Conservation (phyloP, 2,329 filamentous ascomycete genomes). For the Lachnellula hyalina region DNA sequence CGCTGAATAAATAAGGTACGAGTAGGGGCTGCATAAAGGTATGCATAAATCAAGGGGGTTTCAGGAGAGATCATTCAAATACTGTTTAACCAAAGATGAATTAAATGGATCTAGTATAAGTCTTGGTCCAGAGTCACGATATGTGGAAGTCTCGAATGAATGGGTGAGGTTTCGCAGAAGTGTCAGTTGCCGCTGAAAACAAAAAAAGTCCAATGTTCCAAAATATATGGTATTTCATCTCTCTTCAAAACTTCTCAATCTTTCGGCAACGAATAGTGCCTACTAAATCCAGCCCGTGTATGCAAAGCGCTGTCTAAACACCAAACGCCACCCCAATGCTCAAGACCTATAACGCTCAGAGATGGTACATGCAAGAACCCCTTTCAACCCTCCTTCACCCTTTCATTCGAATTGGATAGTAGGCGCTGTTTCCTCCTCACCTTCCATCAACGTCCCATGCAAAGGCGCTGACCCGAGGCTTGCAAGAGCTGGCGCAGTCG, state of each 20-base stretch:
- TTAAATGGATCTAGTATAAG: too few species aligned
- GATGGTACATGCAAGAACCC: slow-evolving; percentile 18
- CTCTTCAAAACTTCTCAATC: neutral
- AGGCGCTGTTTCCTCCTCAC: slow-evolving; percentile 10
- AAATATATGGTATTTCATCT: slow-evolving; percentile 2
- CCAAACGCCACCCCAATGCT: slow-evolving; percentile 28
- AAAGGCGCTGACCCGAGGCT: slow-evolving; percentile 49
- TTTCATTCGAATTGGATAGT: slow-evolving; percentile 23
- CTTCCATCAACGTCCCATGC: slow-evolving; percentile 18
- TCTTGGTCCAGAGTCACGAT: too few species aligned
- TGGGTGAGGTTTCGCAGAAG: too few species aligned
- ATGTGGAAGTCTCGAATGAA: too few species aligned
- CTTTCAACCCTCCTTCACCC: neutral
- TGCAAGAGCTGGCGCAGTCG: slow-evolving; percentile 34
- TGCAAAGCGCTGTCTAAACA: slow-evolving; percentile 18
- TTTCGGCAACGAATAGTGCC: neutral
- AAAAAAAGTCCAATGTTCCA: neutral
- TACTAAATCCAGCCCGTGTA: slow-evolving; percentile 13
- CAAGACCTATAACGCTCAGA: slow-evolving; percentile 18
- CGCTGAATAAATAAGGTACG: too few species aligned
- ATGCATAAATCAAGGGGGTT: too few species aligned
- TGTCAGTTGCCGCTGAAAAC: too few species aligned
- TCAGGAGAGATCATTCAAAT: too few species aligned
- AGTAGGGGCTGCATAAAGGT: too few species aligned
- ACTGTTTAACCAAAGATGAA: too few species aligned